These are phyloP conservation scores for Mycena pura DNA, from an alignment of 768 basidiomycete species.

Conservation along the genomic window DNA sequence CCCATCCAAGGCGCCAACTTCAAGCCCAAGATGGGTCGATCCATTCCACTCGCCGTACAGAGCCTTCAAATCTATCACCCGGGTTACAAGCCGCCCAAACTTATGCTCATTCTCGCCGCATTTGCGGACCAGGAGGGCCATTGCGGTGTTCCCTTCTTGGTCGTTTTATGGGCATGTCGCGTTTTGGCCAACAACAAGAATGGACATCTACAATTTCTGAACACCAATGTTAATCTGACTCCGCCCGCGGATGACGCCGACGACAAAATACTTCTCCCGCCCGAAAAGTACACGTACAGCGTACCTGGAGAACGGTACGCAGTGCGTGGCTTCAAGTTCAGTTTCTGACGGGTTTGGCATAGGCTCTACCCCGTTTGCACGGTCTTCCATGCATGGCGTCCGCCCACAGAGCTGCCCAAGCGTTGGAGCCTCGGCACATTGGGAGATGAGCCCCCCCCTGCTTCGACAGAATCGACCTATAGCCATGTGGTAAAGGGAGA, in stretches of 20 bases:
- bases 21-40: no score
- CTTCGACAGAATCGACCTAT: background rate
- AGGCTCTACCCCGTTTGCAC: no score
- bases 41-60: no score
- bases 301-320: background rate
- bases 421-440: background rate
- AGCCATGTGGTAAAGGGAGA: background rate
- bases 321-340: background rate
- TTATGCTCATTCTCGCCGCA: background rate
- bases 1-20: no score
- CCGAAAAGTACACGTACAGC: conserved; percentile 6
- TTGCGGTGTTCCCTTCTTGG: background rate
- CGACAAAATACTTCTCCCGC: background rate
- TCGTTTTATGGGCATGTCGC: conserved; percentile 4
- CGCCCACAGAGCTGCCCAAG: background rate
- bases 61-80: conserved; percentile 11
- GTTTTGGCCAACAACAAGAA: conserved; percentile 7
- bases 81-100: background rate
- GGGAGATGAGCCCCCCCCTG: background rate
- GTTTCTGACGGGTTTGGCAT: background rate
- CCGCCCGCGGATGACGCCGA: background rate
- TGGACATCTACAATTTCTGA: background rate
- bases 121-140: background rate
- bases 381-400: background rate
- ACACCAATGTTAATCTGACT: background rate